A percentile compares a stretch with the other conserved stretches of the same genome.
Conservation (phyloP, 768 basidiomycete genomes). For the Tricholoma saponaceum region DNA sequence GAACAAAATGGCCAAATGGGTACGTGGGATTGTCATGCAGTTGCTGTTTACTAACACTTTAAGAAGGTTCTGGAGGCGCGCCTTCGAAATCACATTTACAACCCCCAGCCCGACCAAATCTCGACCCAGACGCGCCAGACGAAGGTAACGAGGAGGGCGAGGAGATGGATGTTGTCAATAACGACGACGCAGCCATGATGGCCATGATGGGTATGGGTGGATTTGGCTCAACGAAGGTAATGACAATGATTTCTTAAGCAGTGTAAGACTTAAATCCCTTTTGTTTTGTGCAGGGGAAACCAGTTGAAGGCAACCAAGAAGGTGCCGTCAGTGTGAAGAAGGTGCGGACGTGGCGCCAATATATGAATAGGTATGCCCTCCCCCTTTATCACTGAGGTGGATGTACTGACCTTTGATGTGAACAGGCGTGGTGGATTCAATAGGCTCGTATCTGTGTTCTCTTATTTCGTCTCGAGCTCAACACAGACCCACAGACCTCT, state of each 20-base stretch:
- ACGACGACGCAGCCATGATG: conserved; percentile 81
- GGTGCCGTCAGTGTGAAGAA: conserved; percentile 68
- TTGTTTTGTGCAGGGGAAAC: conserved; percentile 54
- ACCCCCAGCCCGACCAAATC: conserved; percentile 24
- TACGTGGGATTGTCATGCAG: not conserved
- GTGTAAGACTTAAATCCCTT: not conserved
- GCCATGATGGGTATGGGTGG: conserved; percentile 85
- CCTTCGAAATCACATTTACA: conserved; percentile 1
- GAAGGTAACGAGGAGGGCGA: conserved; percentile 40
- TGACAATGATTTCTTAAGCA: conserved; percentile 3
- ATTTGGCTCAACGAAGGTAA: conserved; percentile 88
- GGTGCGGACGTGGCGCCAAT: conserved; percentile 91
- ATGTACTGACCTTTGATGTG: conserved; percentile 9
- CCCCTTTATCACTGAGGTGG: not conserved
- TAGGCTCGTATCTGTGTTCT: conserved; percentile 39
- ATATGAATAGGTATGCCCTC: conserved; percentile 85
- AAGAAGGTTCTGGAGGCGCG: not conserved
- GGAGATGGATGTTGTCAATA: conserved; percentile 50
- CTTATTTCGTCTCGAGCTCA: not conserved
- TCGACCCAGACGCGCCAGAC: conserved; percentile 38
- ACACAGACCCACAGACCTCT: conserved; percentile 54
- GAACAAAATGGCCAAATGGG: conserved; percentile 4
- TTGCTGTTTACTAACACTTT: not conserved
- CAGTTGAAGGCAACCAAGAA: conserved; percentile 80
- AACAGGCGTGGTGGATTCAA: conserved; percentile 81